phyloP scores from a whole-genome alignment of 306 rosid species.

The Trifolium repens region DNA sequence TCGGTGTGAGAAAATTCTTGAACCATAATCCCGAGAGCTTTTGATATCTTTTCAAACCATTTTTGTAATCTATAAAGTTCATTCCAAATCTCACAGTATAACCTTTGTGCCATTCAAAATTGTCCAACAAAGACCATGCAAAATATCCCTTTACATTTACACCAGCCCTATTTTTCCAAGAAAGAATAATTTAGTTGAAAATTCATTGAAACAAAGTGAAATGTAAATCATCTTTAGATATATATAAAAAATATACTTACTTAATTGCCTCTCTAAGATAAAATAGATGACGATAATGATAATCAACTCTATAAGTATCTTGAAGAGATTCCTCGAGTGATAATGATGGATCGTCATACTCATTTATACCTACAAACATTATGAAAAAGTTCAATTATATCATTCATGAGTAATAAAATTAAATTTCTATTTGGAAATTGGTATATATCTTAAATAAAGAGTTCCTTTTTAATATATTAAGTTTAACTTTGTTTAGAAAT shows the following conservation, averaged over 20 bases:
- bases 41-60: slow-evolving; percentile 48
- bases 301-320: slow-evolving; percentile 60
- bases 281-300: slow-evolving; percentile 53
- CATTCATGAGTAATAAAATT: background rate
- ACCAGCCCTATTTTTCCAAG: slow-evolving; percentile 19
- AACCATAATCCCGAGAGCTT: slow-evolving; percentile 62
- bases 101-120: slow-evolving; percentile 16
- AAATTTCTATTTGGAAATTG: background rate
- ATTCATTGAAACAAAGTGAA: background rate
- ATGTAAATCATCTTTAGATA: background rate
- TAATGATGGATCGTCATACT: slow-evolving; percentile 48
- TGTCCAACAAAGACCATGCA: too few species aligned
- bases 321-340: slow-evolving; percentile 49
- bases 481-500: too few species aligned
- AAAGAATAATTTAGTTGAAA: background rate
- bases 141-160: slow-evolving; percentile 64
- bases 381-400: background rate
- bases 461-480: background rate
- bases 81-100: slow-evolving; percentile 55
- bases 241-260: slow-evolving; percentile 34
- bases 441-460: background rate
- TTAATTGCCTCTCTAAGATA: slow-evolving; percentile 55
- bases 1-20: slow-evolving; percentile 45
- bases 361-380: slow-evolving; percentile 53
- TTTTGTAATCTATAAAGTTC: slow-evolving; percentile 50